Conservation (phyloP, 306 rosid genomes). For the Cicer judaicum region DNA sequence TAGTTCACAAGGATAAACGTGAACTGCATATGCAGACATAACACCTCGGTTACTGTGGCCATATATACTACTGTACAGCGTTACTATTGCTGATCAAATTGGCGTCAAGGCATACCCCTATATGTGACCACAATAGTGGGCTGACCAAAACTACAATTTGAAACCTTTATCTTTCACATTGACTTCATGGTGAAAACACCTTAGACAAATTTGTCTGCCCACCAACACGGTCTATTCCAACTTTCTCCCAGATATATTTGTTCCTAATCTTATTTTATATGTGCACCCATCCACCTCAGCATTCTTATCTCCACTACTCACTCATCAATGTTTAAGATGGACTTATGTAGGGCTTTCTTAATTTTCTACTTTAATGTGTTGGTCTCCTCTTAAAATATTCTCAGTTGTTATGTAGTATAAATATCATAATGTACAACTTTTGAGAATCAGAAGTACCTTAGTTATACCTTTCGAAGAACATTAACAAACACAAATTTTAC, state of each 20-base stretch:
- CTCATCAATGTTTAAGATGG: background rate
- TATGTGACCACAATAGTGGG: background rate
- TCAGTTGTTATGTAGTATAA: background rate
- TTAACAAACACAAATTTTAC: constrained; percentile 1
- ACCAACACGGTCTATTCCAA: background rate
- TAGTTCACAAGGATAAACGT: background rate
- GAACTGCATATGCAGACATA: background rate
- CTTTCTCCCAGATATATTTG: background rate
- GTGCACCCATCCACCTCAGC: background rate
- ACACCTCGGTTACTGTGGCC: background rate
- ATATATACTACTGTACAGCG: background rate
- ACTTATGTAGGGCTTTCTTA: background rate
- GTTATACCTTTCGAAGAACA: background rate
- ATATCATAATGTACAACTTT: background rate
- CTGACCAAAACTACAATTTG: constrained; percentile 14
- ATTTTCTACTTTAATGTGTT: background rate
- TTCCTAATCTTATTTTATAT: background rate
- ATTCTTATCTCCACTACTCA: background rate
- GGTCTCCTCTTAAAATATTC: background rate
- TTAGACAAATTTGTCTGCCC: background rate
- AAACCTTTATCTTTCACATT: background rate
- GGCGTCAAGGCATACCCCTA: background rate
- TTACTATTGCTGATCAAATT: constrained; percentile 1
- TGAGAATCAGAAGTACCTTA: background rate
- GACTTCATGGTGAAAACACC: background rate